Evolutionary conservation across 768 basidiomycete genomes (phyloP), one percentile per base, ranked within the genome.

Genomic region (Cyclocybe cylindracea): DNA sequence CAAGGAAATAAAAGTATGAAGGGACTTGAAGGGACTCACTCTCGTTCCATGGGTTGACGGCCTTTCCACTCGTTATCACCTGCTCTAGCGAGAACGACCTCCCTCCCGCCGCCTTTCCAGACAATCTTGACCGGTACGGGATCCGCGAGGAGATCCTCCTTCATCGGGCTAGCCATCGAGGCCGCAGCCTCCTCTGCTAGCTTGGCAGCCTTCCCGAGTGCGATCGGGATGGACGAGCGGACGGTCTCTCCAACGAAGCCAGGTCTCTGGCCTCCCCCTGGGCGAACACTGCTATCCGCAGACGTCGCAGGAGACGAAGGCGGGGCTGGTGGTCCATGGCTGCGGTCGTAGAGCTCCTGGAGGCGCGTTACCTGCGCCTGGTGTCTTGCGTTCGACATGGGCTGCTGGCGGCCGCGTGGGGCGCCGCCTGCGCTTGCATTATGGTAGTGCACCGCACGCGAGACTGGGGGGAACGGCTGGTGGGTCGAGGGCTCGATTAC

Each of bases 21-120:
- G 10, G 42, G 5, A 24, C 16, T 11, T 42, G 29, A 14, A 29
- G 11, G 49, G 10, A 75, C 85, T 54, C 55, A 85, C 86, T 86
- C 84, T 60, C 74, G 73, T 50, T 80, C 75, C 88, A 90, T 87
- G 16, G 66, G 64, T 35, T 78, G 78, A 9, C 86, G 73, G 11
- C 87, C 87, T 56, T 85, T 85, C 89, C 87, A 91, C 52, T 87
- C 81, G 47, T 85, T 79, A 60, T 91, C 86, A 4, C 86, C 86
- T 5, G 88, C 87, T 48, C 88, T 77, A 3, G 86, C 84, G 19
- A 91, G 76, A n/a, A 76, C 60, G 10, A 91, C 87, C 11, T 76
- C 73, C 55, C 75, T 81, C 3, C 84, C 87, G 3, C 80, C 82
- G 16, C 84, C 86, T 42, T 68, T 72, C 89, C 89, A 91, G 5